Evolutionary conservation across 257 asterid species (phyloP), one percentile per base, ranked within the genome.

Genomic region (Rauvolfia tetraphylla): DNA sequence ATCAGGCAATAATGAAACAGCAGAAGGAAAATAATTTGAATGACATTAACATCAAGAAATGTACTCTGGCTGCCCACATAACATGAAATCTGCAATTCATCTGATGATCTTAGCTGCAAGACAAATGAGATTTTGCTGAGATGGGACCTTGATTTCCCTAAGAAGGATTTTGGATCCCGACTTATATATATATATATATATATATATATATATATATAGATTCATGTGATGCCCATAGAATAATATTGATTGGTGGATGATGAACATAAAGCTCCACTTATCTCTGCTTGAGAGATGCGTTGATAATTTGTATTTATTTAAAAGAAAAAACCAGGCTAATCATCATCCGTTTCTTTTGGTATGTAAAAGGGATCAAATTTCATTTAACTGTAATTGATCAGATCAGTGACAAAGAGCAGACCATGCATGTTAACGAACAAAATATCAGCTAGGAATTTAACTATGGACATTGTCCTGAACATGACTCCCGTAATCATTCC

Each of bases 1-100:
- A 63, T 41, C 84, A 57, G 31, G 44, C 38, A 63, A 27, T 62
- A 73, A 54, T 56, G 83, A 79, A 51, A 51, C 7, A 1, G 77
- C 29, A 58, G 44, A 42, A 67, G 39, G 58, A 71, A 46, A 36
- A 57, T 33, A 46, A 31, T 33, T 33, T 33, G 53, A 76, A 38
- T 3, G 33, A 48, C 46, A 2, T 61, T 59, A 25, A 74, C 1
- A 27, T 41, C 33, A 71, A 15, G 17, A 72, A 13, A 44, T 25
- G 17, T 22, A 49, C 5, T 2, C 6, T 6, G 33, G 49, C 71
- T 22, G 4, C 3, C 36, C 11, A 62, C 6, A 66, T 34, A 34
- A 14, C 7, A 15, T 2, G n/a, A 66, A 41, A 38, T 13, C 49
- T 38, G 51, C 51, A 38, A 18, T n/a, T 5, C 56, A 49, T 14